Evolutionary conservation across 192 early-diverging fungal species (phyloP).

Genomic region (Podochytrium sp.): DNA sequence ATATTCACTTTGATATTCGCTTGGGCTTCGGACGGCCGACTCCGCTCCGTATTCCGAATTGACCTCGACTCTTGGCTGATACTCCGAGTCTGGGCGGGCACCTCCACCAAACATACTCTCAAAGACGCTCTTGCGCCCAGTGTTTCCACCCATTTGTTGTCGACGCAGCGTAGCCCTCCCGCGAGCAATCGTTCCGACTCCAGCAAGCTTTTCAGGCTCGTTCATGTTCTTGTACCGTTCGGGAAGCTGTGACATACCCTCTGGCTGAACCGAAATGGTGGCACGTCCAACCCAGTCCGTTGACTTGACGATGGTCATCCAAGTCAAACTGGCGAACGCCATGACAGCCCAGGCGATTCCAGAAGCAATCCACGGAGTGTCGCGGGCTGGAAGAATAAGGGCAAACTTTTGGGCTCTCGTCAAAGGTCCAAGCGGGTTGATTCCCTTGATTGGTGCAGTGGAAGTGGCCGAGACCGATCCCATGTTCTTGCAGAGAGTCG

Average conservation of each 20-base stretch:
- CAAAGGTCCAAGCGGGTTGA: constrained; percentile 17
- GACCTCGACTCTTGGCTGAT: background rate
- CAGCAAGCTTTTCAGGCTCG: background rate
- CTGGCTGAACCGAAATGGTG: constrained; percentile 34
- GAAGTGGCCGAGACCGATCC: background rate
- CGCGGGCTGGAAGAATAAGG: constrained; percentile 26
- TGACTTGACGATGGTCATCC: constrained; percentile 31
- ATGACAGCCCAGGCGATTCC: constrained; percentile 37
- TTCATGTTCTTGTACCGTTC: background rate
- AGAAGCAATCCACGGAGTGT: constrained; percentile 36
- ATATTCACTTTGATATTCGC: background rate
- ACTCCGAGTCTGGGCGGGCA: background rate
- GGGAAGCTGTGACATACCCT: background rate
- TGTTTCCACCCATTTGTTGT: background rate
- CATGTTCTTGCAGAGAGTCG: background rate
- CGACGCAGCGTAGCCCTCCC: constrained; percentile 17
- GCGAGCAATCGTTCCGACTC: constrained; percentile 22
- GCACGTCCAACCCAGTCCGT: constrained; percentile 20
- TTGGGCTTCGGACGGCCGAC: background rate
- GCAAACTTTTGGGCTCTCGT: constrained; percentile 6
- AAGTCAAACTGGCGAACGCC: constrained; percentile 9
- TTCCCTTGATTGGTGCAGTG: background rate
- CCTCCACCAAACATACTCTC: constrained; percentile 20
- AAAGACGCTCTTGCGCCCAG: constrained; percentile 12
- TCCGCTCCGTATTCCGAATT: background rate